A percentile compares a stretch with the other conserved stretches of the same genome.
These are phyloP conservation scores for Metschnikowia koreensis DNA, from an alignment of 805 yeast species.

Conservation along the genomic window DNA sequence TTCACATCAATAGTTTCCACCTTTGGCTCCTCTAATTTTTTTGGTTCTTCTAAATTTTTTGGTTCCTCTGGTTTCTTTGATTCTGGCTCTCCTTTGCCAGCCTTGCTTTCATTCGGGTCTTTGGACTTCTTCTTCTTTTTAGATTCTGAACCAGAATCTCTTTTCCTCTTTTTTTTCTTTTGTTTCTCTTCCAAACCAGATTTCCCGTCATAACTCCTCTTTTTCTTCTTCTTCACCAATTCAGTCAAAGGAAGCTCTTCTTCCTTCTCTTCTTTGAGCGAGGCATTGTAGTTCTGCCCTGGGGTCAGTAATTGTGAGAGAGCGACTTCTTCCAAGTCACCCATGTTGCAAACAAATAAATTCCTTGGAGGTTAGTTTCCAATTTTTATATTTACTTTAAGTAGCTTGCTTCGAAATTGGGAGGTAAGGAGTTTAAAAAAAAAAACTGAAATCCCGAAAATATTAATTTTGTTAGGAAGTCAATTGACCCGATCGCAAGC, in stretches of 20 bases:
- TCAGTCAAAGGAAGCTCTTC: conserved; percentile 6
- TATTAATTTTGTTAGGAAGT: not conserved
- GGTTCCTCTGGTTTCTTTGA: not conserved
- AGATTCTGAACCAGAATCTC: not conserved
- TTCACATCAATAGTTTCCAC: not conserved
- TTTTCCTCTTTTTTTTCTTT: conserved; percentile 4
- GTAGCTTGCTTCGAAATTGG: no score
- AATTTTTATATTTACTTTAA: no score
- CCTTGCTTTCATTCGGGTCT: not conserved
- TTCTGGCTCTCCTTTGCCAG: not conserved
- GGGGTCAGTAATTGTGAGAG: conserved; percentile 9
- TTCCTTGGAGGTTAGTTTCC: not conserved
- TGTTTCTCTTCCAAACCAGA: not conserved
- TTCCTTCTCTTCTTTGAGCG: not conserved
- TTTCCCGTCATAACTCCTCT: not conserved
- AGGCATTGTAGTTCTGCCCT: not conserved
- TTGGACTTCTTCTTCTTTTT: not conserved
- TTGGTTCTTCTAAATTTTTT: not conserved
- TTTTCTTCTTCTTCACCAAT: conserved; percentile 3
- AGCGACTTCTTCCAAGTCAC: conserved; percentile 30
- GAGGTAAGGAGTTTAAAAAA: not conserved
- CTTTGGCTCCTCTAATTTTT: not conserved
- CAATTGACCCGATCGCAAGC: not conserved
- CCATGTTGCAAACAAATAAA: conserved; percentile 18
- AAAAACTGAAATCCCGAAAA: not conserved